Base-by-base conservation (phyloP, 75 land plant genomes). In the Larix kaempferi region DNA sequence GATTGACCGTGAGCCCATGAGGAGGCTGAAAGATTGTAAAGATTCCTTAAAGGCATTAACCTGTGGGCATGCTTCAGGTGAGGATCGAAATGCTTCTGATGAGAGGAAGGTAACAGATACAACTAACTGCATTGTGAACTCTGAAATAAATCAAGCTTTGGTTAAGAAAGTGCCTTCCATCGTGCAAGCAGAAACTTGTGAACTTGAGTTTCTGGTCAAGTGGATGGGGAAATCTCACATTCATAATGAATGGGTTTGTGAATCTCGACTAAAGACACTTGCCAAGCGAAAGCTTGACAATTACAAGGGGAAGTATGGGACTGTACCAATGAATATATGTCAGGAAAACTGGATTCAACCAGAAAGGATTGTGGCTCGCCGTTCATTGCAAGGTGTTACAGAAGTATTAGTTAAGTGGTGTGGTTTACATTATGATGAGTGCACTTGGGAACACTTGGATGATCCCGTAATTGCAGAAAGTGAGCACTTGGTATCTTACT, bases 341-440 rank as follows among this genome's bases (percentile, higher is more conserved):
- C 85, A 98, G 73, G 99, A 98, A 39, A 81, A 79, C 25, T 98
- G 98, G 93, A 75, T 72, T 63, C 83, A 84, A 76, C 99, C 99
- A 25, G 96, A 95, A 64, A 88, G 96, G 57, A 67, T 95, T 16
- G 67, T 98, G 75, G 88, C 93, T 72, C 83, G 83, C 15, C 85
- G 91, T 69, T 21, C 59, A 26, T 57, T 64, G 2, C 73, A 81
- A 19, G 85, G 86, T 65, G 72, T 19, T 6, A 72, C 33, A 72
- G 98, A 98, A 80, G 96, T 83, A 23, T 84, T 93, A 57, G 86
- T 98, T 21, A 98, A 98, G 85, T 98, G 99, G 99, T 81, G 81
- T 69, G 94, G 96, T 33, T 87, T 93, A 23, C 83, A 91, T 26
- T 98, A 98, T 78, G 98, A 98, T 86, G 98, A 93, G 75, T 98